phyloP scores from a whole-genome alignment of 441 rosid genomes.

The Erysimum cheiri region DNA sequence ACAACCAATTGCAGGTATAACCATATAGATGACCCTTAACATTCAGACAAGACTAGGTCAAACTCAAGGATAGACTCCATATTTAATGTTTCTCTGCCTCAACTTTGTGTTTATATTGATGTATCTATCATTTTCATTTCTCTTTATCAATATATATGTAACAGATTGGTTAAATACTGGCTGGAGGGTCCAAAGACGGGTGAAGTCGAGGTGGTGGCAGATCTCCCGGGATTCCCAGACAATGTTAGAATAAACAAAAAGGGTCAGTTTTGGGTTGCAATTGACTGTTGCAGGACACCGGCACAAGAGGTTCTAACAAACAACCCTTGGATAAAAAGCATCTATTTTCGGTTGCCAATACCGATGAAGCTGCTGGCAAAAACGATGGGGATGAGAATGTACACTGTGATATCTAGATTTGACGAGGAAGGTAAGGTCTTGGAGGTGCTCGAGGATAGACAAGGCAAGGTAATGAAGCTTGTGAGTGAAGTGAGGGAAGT shows the following conservation, averaged over 20 bases:
- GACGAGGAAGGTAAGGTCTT: conserved; percentile 66
- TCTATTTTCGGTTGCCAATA: conserved; percentile 78
- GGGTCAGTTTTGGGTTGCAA: conserved; percentile 96
- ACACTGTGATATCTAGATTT: conserved; percentile 71
- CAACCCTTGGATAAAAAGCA: conserved; percentile 80
- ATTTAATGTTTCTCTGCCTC: neutral
- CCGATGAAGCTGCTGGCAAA: conserved; percentile 70
- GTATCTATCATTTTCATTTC: neutral
- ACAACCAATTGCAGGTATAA: conserved; percentile 91
- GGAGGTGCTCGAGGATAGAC: conserved; percentile 86
- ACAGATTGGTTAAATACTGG: conserved; percentile 89
- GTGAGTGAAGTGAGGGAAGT: conserved; percentile 93
- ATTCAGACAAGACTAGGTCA: conserved; percentile 4
- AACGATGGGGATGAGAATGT: conserved; percentile 95
- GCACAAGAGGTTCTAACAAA: conserved; percentile 74
- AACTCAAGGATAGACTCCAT: conserved; percentile 17
- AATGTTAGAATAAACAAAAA: conserved; percentile 78
- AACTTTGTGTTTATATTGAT: neutral
- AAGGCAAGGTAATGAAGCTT: conserved; percentile 86
- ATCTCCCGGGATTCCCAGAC: conserved; percentile 95
- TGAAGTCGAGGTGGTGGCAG: conserved; percentile 55
- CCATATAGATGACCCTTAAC: neutral
- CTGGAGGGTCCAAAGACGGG: conserved; percentile 78
- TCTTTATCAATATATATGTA: conserved; percentile 1
- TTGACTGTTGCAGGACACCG: conserved; percentile 88